Evolutionary conservation across 305 asterid species (phyloP).

Genomic region (Solanum hybrid): DNA sequence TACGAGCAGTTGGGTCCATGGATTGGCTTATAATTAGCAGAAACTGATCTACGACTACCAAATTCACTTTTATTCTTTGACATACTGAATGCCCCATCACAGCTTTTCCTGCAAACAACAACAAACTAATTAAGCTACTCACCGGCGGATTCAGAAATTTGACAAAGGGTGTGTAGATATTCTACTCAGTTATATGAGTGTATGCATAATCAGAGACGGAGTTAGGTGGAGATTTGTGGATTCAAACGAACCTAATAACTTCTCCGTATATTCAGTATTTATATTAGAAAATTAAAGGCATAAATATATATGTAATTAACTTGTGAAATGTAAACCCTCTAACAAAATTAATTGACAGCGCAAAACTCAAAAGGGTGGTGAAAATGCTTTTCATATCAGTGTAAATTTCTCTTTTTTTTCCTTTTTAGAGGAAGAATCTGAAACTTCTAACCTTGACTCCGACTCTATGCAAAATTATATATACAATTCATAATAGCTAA

Average conservation of each 20-base stretch:
- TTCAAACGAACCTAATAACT: too few species aligned
- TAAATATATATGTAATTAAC: too few species aligned
- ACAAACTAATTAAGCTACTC: not conserved
- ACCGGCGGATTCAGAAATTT: too few species aligned
- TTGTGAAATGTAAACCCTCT: too few species aligned
- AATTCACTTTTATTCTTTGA: slow-evolving; percentile 28
- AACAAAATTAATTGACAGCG: not conserved
- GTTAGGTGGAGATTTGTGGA: rapidly evolving
- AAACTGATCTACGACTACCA: slow-evolving; percentile 17
- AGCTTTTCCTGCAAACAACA: slow-evolving; percentile 45
- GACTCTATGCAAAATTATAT: not conserved
- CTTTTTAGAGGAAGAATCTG: too few species aligned
- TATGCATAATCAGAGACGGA: not conserved
- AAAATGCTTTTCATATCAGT: not conserved
- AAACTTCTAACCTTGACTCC: not conserved
- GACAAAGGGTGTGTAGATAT: too few species aligned
- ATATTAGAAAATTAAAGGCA: too few species aligned
- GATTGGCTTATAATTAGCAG: slow-evolving; percentile 30
- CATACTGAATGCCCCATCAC: slow-evolving; percentile 47
- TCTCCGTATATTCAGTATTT: too few species aligned
- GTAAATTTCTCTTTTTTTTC: too few species aligned
- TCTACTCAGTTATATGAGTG: not conserved
- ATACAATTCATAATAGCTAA: not conserved
- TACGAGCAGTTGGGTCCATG: slow-evolving; percentile 41
- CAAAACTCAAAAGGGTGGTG: not conserved